Conservation (phyloP, 345 rosid species). For the Populus simonii region DNA sequence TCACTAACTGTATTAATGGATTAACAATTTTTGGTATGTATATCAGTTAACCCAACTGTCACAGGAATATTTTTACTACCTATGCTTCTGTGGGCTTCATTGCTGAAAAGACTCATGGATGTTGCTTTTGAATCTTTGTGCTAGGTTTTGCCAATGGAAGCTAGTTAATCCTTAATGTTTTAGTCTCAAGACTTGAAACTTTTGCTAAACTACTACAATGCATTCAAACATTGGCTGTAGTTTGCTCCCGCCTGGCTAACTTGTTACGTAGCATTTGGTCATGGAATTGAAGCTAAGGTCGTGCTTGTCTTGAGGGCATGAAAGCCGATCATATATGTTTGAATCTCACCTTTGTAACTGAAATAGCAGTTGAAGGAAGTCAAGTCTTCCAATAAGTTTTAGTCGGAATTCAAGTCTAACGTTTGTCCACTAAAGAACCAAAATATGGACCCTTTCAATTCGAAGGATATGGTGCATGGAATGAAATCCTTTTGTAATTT, state of each 20-base stretch:
- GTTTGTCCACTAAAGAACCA: no score
- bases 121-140: background rate
- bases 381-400: no score
- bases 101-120: background rate
- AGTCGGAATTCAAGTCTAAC: no score
- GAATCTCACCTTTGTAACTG: no score
- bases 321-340: no score
- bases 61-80: constrained; percentile 5
- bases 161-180: background rate
- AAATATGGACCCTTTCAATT: no score
- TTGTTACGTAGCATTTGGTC: no score
- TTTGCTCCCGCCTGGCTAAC: background rate
- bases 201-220: background rate
- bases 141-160: background rate
- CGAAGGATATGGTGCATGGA: no score
- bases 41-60: background rate
- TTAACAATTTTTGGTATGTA: constrained; percentile 14
- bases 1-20: constrained; percentile 9
- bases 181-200: background rate
- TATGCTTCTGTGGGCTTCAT: constrained; percentile 8
- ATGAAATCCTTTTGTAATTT: no score
- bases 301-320: no score
- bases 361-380: no score
- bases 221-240: background rate
- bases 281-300: no score